Evolutionary conservation across 108 stramenopile genomes (phyloP).

Genomic region (Heterococcus sp.): DNA sequence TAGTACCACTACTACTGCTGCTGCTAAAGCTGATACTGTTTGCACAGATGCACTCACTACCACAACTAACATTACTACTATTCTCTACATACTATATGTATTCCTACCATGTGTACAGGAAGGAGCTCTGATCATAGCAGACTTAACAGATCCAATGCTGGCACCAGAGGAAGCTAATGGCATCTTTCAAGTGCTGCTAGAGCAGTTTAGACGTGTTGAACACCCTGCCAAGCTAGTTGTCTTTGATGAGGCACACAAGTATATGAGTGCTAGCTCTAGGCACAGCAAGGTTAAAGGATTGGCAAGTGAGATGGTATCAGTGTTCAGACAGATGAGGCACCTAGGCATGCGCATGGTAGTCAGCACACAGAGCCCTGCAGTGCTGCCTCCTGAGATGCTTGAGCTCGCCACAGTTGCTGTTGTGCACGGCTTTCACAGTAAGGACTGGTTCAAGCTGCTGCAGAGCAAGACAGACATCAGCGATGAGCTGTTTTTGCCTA

Average conservation of each 20-base stretch:
- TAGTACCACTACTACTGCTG: no score
- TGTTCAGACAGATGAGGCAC: conserved; percentile 52
- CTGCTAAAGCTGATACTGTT: no score
- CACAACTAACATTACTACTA: no score
- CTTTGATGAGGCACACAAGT: conserved; percentile 36
- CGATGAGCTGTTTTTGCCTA: background rate
- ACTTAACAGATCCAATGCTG: conserved; percentile 54
- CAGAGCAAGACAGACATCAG: background rate
- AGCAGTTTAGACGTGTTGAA: conserved; percentile 44
- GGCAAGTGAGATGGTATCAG: conserved; percentile 49
- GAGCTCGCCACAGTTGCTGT: background rate
- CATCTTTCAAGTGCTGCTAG: conserved; percentile 54
- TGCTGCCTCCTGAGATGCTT: background rate
- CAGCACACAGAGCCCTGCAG: conserved; percentile 29
- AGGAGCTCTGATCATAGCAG: conserved; percentile 38
- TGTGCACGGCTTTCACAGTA: background rate
- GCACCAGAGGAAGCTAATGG: conserved; percentile 54
- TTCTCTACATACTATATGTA: no score
- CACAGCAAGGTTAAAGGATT: conserved; percentile 15
- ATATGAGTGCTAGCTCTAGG: background rate
- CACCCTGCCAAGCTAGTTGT: conserved; percentile 42
- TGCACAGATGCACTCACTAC: no score
- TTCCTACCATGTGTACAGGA: background rate
- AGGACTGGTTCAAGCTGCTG: background rate
- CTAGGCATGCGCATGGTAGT: conserved; percentile 48